These are phyloP conservation scores for Ulota crispa DNA, from an alignment of 225 moss, liverwort and hornwort species.

Conservation along the genomic window DNA sequence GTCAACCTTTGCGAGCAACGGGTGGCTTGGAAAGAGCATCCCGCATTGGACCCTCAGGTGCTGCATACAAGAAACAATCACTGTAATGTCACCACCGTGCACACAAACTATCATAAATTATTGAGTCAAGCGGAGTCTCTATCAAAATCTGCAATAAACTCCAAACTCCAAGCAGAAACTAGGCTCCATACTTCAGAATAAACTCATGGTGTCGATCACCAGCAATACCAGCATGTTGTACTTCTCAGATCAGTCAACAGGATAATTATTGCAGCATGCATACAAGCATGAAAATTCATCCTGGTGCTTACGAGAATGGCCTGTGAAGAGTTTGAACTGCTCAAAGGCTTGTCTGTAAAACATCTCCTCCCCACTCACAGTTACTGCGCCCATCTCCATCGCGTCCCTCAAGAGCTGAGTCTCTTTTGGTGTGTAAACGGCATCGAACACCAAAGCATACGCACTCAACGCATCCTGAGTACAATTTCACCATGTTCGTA, in stretches of 20 bases:
- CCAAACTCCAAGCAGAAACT: not conserved
- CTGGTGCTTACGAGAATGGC: conserved; percentile 39
- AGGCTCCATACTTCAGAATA: not conserved
- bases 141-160: not conserved
- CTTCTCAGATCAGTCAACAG: not conserved
- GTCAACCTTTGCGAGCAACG: conserved; percentile 45
- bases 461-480: conserved; percentile 66
- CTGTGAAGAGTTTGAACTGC: conserved; percentile 86
- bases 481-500: conserved; percentile 16
- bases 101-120: not conserved
- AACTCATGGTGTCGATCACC: not conserved
- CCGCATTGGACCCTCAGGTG: conserved; percentile 41
- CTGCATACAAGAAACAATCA: conserved; percentile 33
- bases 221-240: not conserved
- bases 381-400: conserved; percentile 55
- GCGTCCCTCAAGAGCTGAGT: conserved; percentile 83
- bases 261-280: not conserved
- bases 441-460: conserved; percentile 91
- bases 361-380: conserved; percentile 92
- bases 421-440: conserved; percentile 82
- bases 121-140: conserved; percentile 6
- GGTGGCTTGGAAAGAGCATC: conserved; percentile 36
- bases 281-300: not conserved
- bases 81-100: not conserved
- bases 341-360: conserved; percentile 81